A percentile compares a stretch with the other conserved stretches of the same genome.
Evolutionary conservation across 768 basidiomycete species (phyloP).

Genomic region (Suillus clintonianus): DNA sequence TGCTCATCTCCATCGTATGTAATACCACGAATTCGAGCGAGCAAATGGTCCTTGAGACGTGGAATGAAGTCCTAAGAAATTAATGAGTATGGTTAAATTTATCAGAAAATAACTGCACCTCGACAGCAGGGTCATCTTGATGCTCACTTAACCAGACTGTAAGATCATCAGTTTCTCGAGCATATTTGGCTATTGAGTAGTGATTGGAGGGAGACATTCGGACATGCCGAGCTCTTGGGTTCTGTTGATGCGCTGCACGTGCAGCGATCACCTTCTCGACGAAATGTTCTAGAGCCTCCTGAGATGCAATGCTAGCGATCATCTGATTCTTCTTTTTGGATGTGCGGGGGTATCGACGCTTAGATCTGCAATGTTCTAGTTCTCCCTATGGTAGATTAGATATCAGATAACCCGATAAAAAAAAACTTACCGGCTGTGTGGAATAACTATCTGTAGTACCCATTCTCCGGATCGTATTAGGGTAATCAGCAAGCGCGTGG

Average conservation of each 20-base stretch:
- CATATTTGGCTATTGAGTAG: slow-evolving; percentile 20
- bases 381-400: slow-evolving; percentile 32
- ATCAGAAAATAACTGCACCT: background rate
- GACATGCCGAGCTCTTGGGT: background rate
- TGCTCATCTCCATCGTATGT: slow-evolving; percentile 14
- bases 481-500: no score
- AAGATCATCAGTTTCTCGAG: slow-evolving; percentile 9
- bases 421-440: no score
- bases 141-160: slow-evolving; percentile 8
- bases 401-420: no score
- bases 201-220: slow-evolving; percentile 10
- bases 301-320: slow-evolving; percentile 31
- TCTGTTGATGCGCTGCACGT: background rate
- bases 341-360: slow-evolving; percentile 35
- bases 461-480: no score
- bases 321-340: slow-evolving; percentile 30
- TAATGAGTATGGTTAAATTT: background rate
- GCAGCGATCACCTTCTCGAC: slow-evolving; percentile 18
- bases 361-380: slow-evolving; percentile 35
- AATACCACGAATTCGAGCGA: slow-evolving; percentile 2
- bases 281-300: slow-evolving; percentile 14
- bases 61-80: slow-evolving; percentile 31
- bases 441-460: no score
- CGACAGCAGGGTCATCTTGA: slow-evolving; percentile 28
- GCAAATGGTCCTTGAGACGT: slow-evolving; percentile 11